Evolutionary conservation across 495 filamentous ascomycete genomes (phyloP), one percentile per base, ranked within the genome.

Genomic region (Chaetomium cochliodes): DNA sequence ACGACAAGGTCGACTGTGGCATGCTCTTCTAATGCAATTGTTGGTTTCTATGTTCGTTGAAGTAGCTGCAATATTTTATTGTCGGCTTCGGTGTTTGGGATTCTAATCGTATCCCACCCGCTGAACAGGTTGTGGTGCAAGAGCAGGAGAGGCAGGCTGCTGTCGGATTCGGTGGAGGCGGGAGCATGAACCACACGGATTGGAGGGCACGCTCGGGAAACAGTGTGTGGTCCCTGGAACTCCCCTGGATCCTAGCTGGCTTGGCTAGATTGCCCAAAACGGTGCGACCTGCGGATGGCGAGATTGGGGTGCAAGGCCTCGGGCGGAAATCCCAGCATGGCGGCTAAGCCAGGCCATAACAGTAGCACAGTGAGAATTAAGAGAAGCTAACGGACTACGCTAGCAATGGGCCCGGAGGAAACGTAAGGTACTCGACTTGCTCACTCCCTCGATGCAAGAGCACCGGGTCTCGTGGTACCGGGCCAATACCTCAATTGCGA

Each of bases 21-120:
- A 71, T 73, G 70, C 70, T 70, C 64, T 53, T 63, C 52, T 47
- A 68, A 25, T 28, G 60, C 68, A 74, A 69, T 74, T 67, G 65
- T 56, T 65, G 30, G 5, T 15, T 54, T 65, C 41, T 26, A 61
- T 15, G 55, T 18, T 58, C 39, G 22, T 22, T 39, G 61, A 28
- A 39, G 28, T 61, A 42, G 28, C 47, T 50, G 51, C 54, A 50
- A 37, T 12, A 11, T 54, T 37, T 28, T 54, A n/a, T 25, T 52
- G 59, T 49, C 44, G 42, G 9, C 23, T 57, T 23, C 18, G 8
- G 26, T 22, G 25, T 11, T 47, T 8, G 28, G 51, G 55, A 54
- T 25, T 49, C 23, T 33, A 44, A 50, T 46, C n/a, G 53, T 33
- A 60, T 63, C 41, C 44, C 26, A 55, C 28, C 18, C 15, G 1